A percentile compares a stretch with the other conserved stretches of the same genome.
Evolutionary conservation across 2,329 filamentous ascomycete species (phyloP).

Genomic region (Calonectria leucothoes): DNA sequence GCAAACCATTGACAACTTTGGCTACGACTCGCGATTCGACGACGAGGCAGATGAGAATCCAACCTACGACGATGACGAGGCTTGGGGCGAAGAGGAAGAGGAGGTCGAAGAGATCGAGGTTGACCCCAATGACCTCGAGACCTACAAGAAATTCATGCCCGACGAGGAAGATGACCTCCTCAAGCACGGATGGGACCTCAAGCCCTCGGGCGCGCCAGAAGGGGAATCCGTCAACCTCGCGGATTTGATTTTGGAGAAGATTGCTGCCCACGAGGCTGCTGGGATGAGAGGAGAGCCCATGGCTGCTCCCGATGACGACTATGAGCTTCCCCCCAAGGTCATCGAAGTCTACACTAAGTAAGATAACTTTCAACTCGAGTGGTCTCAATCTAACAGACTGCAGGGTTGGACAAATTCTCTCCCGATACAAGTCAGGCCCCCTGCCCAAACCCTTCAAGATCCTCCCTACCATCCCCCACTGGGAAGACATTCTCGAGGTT

Average conservation of each 20-base stretch:
- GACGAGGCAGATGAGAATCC: slow-evolving; percentile 61
- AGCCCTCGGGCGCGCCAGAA: slow-evolving; percentile 59
- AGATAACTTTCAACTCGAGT: slow-evolving; percentile 32
- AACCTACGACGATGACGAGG: slow-evolving; percentile 66
- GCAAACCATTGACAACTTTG: slow-evolving; percentile 69
- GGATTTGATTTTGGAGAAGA: slow-evolving; percentile 93
- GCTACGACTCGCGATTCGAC: slow-evolving; percentile 81
- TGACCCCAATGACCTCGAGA: slow-evolving; percentile 88
- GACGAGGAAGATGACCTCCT: slow-evolving; percentile 78
- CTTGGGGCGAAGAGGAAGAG: slow-evolving; percentile 84
- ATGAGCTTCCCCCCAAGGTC: slow-evolving; percentile 90
- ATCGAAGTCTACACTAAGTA: slow-evolving; percentile 94
- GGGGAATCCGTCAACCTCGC: slow-evolving; percentile 81
- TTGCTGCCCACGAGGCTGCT: slow-evolving; percentile 87
- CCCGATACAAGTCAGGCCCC: slow-evolving; percentile 95
- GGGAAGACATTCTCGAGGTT: slow-evolving; percentile 87
- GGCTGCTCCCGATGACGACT: slow-evolving; percentile 78
- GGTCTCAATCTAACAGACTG: slow-evolving; percentile 22
- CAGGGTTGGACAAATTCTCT: slow-evolving; percentile 87
- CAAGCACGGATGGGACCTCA: slow-evolving; percentile 69
- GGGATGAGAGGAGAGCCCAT: slow-evolving; percentile 58
- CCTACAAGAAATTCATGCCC: slow-evolving; percentile 91
- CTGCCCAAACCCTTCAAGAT: slow-evolving; percentile 98
- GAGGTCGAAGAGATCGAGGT: slow-evolving; percentile 80
- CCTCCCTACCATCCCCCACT: slow-evolving; percentile 88